Conservation (phyloP, 306 rosid species). For the Canavalia gladiata region DNA sequence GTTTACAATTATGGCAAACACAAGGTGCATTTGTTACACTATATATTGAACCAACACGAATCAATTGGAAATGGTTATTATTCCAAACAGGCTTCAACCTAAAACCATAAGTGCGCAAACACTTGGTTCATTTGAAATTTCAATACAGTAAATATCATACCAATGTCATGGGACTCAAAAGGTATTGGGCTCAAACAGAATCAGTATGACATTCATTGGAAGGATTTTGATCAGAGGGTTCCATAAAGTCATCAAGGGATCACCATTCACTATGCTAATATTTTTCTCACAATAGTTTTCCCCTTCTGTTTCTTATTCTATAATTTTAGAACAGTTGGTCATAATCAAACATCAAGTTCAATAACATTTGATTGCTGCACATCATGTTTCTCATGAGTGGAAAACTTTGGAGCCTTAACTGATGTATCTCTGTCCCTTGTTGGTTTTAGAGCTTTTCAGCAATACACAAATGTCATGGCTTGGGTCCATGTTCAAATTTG, state of each 20-base stretch:
- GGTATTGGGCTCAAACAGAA: conserved; percentile 58
- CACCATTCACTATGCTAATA: conserved; percentile 51
- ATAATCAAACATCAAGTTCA: conserved; percentile 52
- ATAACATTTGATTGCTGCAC: conserved; percentile 41
- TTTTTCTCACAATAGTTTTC: conserved; percentile 45
- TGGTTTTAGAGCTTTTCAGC: conserved; percentile 77
- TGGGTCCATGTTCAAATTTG: conserved; percentile 57
- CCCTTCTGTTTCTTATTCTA: conserved; percentile 60
- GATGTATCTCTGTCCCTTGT: conserved; percentile 68
- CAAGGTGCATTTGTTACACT: conserved; percentile 69
- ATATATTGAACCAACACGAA: conserved; percentile 60
- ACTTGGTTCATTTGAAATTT: conserved; percentile 38
- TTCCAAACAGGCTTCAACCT: conserved; percentile 60
- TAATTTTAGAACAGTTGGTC: conserved; percentile 52
- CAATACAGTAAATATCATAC: conserved; percentile 58
- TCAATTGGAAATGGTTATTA: conserved; percentile 59
- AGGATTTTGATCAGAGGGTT: conserved; percentile 52
- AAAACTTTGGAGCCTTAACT: conserved; percentile 51
- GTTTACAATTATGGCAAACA: conserved; percentile 84
- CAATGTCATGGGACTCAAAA: conserved; percentile 59
- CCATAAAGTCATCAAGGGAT: conserved; percentile 57
- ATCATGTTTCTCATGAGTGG: conserved; percentile 57
- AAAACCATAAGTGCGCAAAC: conserved; percentile 47
- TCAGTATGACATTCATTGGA: conserved; percentile 55
- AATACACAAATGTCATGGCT: conserved; percentile 83